Evolutionary conservation across 176 grass and related monocot genomes (phyloP), one percentile per base, ranked within the genome.

Genomic region (Aegilops speltoides): DNA sequence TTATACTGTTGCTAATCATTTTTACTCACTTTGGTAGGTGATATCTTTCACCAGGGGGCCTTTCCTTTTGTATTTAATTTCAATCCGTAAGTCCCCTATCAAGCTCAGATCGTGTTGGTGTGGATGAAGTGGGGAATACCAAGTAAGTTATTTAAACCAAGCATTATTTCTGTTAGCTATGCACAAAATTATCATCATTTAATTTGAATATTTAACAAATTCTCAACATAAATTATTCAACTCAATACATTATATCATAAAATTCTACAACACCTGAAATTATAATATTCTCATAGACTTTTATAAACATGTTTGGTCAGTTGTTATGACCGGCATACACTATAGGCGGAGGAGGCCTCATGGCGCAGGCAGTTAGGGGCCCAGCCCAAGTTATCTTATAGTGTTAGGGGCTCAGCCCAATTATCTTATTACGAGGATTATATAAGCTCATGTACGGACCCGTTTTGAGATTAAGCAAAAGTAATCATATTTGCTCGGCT

Each of bases 71-170:
- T 92, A 75, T 95, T 98, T 79, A 98, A 98, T 72, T 98, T 98
- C 82, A 90, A 98, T 91, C 96, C 89, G 8, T 79, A 93, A 79
- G 68, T 36, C 33, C 93, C 83, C 36, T 85, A 90, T 84, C 73
- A 91, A 50, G n/a, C n/a, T n/a, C n/a, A n/a, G n/a, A 94, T 74
- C 63, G 64, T 89, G 77, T 98, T 75, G 96, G 96, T 87, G 96
- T 92, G 33, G 96, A 93, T 57, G 96, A 98, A 98, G 96, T 75
- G 96, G 96, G 52, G 96, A 98, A 72, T 95, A 95, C 83, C 86
- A 92, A 88, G 92, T 92, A 89, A 73, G 75, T 77, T 28, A 61
- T 60, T 76, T 12, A 36, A 85, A 70, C 10, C 22, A 33, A 77
- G 19, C 74, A 57, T 28, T 54, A 56, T 17, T 56, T 54, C 26